phyloP scores from a whole-genome alignment of 73 alveolate genomes.

The Halteria grandinella region DNA sequence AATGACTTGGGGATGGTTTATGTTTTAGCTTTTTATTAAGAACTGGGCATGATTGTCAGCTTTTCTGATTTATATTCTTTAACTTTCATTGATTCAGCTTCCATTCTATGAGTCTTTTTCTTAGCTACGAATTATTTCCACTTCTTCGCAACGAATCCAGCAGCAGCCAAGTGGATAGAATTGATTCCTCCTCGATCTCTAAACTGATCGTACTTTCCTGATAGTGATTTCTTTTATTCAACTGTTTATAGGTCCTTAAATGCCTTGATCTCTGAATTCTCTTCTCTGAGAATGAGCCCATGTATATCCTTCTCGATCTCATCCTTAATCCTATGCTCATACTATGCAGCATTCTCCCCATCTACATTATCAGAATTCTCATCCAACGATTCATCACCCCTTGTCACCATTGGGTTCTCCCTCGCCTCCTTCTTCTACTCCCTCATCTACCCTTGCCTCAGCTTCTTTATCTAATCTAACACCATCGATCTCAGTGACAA shows the following conservation, averaged over 20 bases:
- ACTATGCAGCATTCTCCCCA: background rate
- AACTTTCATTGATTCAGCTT: no score
- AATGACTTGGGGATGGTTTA: no score
- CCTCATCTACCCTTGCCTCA: background rate
- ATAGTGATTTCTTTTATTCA: conserved; percentile 4
- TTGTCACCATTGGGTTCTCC: background rate
- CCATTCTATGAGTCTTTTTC: no score
- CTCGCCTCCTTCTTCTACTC: background rate
- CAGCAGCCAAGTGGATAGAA: conserved; percentile 39
- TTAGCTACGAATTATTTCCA: conserved; percentile 38
- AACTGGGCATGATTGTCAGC: no score
- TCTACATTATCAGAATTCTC: no score
- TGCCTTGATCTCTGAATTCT: conserved; percentile 6
- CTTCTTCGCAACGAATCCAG: conserved; percentile 28
- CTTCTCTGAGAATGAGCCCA: conserved; percentile 2
- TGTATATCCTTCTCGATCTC: conserved; percentile 2
- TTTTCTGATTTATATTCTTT: no score
- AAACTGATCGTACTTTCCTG: background rate
- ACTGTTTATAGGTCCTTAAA: background rate
- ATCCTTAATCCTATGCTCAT: conserved; percentile 8
- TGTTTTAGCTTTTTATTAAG: no score
- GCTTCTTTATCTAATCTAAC: background rate
- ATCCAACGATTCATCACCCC: background rate
- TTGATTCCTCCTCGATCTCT: background rate
- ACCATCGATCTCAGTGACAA: background rate